A percentile compares a stretch with the other conserved stretches of the same genome.
Conservation (phyloP, 176 grass and related monocot species). For the Hyparrhenia diplandra region DNA sequence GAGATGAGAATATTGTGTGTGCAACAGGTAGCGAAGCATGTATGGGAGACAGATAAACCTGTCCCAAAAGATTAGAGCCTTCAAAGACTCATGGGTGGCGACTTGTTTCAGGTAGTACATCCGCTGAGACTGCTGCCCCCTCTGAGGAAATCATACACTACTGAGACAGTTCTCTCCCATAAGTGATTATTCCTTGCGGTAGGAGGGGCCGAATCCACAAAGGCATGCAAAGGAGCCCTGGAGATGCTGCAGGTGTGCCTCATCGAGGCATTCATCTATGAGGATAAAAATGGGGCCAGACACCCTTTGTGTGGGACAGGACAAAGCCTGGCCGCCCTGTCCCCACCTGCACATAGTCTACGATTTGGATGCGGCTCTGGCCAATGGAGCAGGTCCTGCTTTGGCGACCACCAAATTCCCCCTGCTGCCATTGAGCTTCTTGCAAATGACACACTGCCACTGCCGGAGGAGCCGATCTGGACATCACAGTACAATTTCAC, state of each 20-base stretch:
- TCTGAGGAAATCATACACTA: slow-evolving; percentile 99
- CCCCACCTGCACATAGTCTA: slow-evolving; percentile 78
- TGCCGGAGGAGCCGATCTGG: slow-evolving; percentile 55
- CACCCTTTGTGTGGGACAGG: slow-evolving; percentile 64
- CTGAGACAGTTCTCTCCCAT: slow-evolving; percentile 84
- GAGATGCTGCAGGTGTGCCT: slow-evolving; percentile 86
- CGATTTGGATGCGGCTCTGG: slow-evolving; percentile 50
- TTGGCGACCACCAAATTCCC: slow-evolving; percentile 78
- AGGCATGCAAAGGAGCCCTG: slow-evolving; percentile 98
- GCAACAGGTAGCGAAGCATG: slow-evolving; percentile 86
- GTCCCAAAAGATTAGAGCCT: slow-evolving; percentile 84
- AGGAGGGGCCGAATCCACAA: slow-evolving; percentile 75
- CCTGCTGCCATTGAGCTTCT: slow-evolving; percentile 72
- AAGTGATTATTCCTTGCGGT: slow-evolving; percentile 81
- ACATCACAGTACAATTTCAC: slow-evolving; percentile 81
- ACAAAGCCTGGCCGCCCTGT: slow-evolving; percentile 71
- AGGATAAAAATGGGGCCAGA: slow-evolving; percentile 82
- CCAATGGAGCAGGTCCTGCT: slow-evolving; percentile 73
- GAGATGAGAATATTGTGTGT: slow-evolving; percentile 91
- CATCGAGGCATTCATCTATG: slow-evolving; percentile 90
- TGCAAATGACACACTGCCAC: slow-evolving; percentile 93
- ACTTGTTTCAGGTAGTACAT: slow-evolving; percentile 78
- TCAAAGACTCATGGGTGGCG: slow-evolving; percentile 74
- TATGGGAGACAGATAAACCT: slow-evolving; percentile 78
- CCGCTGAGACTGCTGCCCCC: slow-evolving; percentile 63